Evolutionary conservation across 192 early-diverging fungal genomes (phyloP).

Genomic region (Coemansia reversa): DNA sequence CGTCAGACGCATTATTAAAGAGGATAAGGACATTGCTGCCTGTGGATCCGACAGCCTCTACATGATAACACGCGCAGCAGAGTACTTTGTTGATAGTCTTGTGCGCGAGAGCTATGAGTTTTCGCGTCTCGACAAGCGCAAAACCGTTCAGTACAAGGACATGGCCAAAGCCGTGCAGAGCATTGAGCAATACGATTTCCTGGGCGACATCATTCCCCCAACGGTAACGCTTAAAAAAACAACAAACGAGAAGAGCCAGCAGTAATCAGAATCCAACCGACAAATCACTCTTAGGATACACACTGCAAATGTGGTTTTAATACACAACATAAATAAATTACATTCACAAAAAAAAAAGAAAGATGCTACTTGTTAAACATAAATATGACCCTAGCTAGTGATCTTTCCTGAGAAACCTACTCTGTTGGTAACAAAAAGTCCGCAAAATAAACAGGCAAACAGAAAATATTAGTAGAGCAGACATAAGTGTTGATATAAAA

Average conservation of each 20-base stretch:
- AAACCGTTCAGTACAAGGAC: conserved; percentile 71
- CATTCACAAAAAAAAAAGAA: background rate
- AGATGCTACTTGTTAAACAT: background rate
- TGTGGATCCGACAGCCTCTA: conserved; percentile 69
- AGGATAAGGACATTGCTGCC: conserved; percentile 69
- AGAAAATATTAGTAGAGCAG: background rate
- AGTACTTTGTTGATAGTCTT: conserved; percentile 69
- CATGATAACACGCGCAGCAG: conserved; percentile 65
- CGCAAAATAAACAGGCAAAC: background rate
- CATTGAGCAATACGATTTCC: conserved; percentile 56
- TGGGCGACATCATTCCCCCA: conserved; percentile 47
- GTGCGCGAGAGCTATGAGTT: conserved; percentile 62
- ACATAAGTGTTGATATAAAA: background rate
- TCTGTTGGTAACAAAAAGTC: background rate
- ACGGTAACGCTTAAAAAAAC: conserved; percentile 25
- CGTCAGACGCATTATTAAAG: conserved; percentile 71
- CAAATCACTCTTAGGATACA: background rate
- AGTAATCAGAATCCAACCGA: background rate
- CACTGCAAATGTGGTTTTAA: background rate
- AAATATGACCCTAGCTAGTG: background rate
- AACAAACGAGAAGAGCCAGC: conserved; percentile 6
- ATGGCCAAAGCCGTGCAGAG: conserved; percentile 61
- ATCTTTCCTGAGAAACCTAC: background rate
- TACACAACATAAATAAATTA: background rate
- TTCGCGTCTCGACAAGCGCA: conserved; percentile 67